Conservation (phyloP, 805 yeast species). For the Myxozyma lipomycoides region DNA sequence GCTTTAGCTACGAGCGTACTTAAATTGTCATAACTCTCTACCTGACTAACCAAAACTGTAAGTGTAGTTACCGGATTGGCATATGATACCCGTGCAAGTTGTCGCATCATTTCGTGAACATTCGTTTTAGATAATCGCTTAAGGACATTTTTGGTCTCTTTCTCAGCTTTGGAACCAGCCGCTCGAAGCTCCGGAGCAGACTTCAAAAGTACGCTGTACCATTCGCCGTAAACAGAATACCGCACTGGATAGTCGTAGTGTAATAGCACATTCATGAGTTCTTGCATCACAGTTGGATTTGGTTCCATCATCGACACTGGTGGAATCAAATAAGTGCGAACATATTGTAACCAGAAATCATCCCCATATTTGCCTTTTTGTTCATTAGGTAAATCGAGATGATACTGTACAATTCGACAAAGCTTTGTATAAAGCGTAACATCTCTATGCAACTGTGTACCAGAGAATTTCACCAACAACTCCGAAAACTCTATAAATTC, state of each 20-base stretch:
- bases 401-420: slow-evolving; percentile 50
- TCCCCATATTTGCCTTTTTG: slow-evolving; percentile 28
- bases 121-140: slow-evolving; percentile 82
- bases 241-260: slow-evolving; percentile 58
- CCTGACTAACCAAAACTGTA: slow-evolving; percentile 65
- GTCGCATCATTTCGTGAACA: slow-evolving; percentile 64
- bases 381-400: slow-evolving; percentile 5
- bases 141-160: slow-evolving; percentile 69
- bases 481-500: slow-evolving; percentile 49
- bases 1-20: slow-evolving; percentile 73
- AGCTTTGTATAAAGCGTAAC: slow-evolving; percentile 52
- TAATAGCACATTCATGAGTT: slow-evolving; percentile 53
- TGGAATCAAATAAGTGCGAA: slow-evolving; percentile 65
- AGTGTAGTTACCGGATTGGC: slow-evolving; percentile 78
- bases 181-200: slow-evolving; percentile 53
- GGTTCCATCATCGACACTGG: slow-evolving; percentile 50
- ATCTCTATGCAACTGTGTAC: slow-evolving; percentile 51
- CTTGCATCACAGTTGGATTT: slow-evolving; percentile 58
- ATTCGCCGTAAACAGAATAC: slow-evolving; percentile 76
- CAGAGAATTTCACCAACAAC: slow-evolving; percentile 51
- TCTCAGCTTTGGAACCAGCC: slow-evolving; percentile 64
- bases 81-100: slow-evolving; percentile 65
- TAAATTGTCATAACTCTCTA: slow-evolving; percentile 88
- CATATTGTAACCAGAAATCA: slow-evolving; percentile 55
- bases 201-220: slow-evolving; percentile 55